phyloP scores from a whole-genome alignment of 2,329 filamentous ascomycete species.

The Xylariomycetidae sp. region DNA sequence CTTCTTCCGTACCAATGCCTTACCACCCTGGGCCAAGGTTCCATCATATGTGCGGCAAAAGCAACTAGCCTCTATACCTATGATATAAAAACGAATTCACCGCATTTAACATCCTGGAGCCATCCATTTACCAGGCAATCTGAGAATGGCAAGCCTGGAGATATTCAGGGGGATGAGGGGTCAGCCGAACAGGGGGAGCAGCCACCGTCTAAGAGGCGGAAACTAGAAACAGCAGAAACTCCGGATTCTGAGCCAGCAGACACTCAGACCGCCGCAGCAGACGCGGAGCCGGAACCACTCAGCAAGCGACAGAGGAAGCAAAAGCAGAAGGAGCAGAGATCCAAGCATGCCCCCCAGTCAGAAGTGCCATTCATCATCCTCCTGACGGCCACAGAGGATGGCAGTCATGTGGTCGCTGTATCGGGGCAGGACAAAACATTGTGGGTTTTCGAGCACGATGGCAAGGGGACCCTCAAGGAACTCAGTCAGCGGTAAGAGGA shows the following conservation, averaged over 20 bases:
- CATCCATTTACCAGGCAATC: conserved; percentile 15
- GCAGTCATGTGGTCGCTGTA: conserved; percentile 67
- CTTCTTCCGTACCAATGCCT: conserved; percentile 63
- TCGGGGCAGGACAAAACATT: conserved; percentile 91
- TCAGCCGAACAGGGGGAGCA: conserved; percentile 12
- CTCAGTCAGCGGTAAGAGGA: conserved; percentile 63
- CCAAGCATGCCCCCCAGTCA: conserved; percentile 15
- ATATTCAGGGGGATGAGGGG: conserved; percentile 5
- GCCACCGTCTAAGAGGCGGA: conserved; percentile 20
- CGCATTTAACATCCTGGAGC: conserved; percentile 20
- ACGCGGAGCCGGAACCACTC: conserved; percentile 7
- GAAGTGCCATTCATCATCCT: conserved; percentile 65
- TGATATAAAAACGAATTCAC: conserved; percentile 33
- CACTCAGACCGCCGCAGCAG: too few relatives aligned
- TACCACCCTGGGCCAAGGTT: conserved; percentile 39
- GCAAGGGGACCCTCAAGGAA: conserved; percentile 56
- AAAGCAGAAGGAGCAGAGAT: conserved; percentile 29
- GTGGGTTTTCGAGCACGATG: conserved; percentile 70
- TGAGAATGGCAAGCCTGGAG: conserved; percentile 5
- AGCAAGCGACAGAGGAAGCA: conserved; percentile 10
- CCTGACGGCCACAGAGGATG: conserved; percentile 58
- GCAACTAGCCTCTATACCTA: conserved; percentile 69
- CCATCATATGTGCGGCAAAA: conserved; percentile 66
- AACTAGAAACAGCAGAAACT: conserved; percentile 10
- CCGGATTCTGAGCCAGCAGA: too few relatives aligned